Evolutionary conservation across 768 basidiomycete species (phyloP), one percentile per base, ranked within the genome.

Genomic region (Dioszegia hungarica): DNA sequence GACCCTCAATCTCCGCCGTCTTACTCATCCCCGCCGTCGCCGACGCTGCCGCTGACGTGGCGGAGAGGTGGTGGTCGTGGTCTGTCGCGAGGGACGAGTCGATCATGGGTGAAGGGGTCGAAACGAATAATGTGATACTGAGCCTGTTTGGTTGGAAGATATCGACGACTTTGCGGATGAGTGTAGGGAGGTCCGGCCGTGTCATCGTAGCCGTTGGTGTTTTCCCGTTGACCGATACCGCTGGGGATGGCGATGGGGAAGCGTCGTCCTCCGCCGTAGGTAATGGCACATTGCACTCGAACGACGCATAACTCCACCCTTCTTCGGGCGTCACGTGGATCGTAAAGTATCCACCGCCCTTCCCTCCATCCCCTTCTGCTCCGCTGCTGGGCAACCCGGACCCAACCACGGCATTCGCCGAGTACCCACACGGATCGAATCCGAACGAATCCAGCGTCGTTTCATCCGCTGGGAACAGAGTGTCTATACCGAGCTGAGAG

Each of bases 311-410:
- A 43, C 92, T 95, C 88, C 91, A 98, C 54, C 89, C 94, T 67
- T 89, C 86, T 77, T 98, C 95, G 25, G 95, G 95, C 0, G 95
- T 99, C 58, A 98, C 94, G 74, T 99, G 95, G 54, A 99, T 94
- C 6, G 91, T 97, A 75, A 90, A 97, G 77, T 99, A 99, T 36
- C 94, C 90, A 76, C 97, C 95, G 15, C 84, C 84, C 10, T 57
- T 58, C 17, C 68, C 70, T 20, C 54, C 50, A 20, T 45, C 52
- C 20, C 60, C 56, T 29, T 54, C 61, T 33, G 76, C 54, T 54
- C 74, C 54, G 17, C 47, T 45, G 2, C 27, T 17, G 27, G 56
- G 61, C 79, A 80, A 84, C 82, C 89, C 72, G 80, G 85, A 67
- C 85, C 75, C 71, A 14, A 79, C 73, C 11, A 98, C 84, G 10